Percentiles rank a stretch among this genome's conserved stretches.
These are phyloP conservation scores for Penicillium tannophilum DNA, from an alignment of 495 filamentous ascomycete genomes.

Conservation along the genomic window DNA sequence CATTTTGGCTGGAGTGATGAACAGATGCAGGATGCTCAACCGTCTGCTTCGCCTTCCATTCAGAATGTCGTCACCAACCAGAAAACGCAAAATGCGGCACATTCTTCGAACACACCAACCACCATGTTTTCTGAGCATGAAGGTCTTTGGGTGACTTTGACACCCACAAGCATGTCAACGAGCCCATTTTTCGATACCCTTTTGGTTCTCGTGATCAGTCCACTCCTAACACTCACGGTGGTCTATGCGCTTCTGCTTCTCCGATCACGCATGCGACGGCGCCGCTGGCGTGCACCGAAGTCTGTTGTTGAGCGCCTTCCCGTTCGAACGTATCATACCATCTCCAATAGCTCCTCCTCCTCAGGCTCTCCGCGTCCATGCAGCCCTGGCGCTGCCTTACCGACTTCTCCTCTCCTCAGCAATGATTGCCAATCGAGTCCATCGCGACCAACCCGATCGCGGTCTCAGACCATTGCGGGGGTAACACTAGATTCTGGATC, in stretches of 20 bases:
- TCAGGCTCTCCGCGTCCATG: constrained; percentile 54
- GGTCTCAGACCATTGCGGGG: constrained; percentile 67
- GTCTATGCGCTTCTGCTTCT: constrained; percentile 89
- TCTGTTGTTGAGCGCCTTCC: constrained; percentile 94
- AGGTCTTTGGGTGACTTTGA: constrained; percentile 94
- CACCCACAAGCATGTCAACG: constrained; percentile 85
- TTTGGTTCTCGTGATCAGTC: constrained; percentile 88
- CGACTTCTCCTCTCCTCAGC: constrained; percentile 72
- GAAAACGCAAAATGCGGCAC: constrained; percentile 18
- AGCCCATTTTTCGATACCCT: constrained; percentile 96
- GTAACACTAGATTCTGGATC: constrained; percentile 37
- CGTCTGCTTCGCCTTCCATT: constrained; percentile 16
- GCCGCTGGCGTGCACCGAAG: constrained; percentile 94
- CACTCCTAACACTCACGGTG: constrained; percentile 85
- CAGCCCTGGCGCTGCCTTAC: constrained; percentile 58
- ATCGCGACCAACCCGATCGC: constrained; percentile 51
- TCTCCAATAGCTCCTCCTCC: constrained; percentile 57
- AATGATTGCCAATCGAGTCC: constrained; percentile 28
- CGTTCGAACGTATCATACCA: constrained; percentile 90
- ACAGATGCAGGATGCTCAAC: constrained; percentile 12
- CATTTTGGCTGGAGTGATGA: constrained; percentile 38
- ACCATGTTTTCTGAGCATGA: constrained; percentile 58
- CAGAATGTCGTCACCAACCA: constrained; percentile 8
- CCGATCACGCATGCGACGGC: constrained; percentile 83
- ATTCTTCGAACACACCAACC: constrained; percentile 14